These are phyloP conservation scores for Yamadazyma siamensis DNA, from an alignment of 1,139 yeast genomes.

Conservation along the genomic window DNA sequence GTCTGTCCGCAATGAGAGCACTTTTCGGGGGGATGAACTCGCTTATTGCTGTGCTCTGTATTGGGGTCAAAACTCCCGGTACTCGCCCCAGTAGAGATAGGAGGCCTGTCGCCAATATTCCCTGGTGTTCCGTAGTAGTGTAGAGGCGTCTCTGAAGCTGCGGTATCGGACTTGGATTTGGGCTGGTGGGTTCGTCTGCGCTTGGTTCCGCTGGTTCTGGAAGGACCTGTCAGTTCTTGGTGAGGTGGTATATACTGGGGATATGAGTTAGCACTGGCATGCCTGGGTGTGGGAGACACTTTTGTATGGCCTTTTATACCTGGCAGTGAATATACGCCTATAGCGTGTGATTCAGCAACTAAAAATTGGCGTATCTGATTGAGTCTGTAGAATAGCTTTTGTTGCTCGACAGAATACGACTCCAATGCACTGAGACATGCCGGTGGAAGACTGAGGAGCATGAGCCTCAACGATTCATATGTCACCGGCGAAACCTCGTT, in stretches of 20 bases:
- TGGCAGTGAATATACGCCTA: too few species aligned
- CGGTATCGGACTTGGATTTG: slow-evolving; percentile 1
- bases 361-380: too few species aligned
- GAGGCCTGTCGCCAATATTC: too few species aligned
- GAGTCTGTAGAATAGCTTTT: neutral
- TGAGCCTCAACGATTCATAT: neutral
- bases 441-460: slow-evolving; percentile 1
- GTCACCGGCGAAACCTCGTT: neutral
- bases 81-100: too few species aligned
- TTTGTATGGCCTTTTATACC: too few species aligned
- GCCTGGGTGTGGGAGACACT: neutral
- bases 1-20: slow-evolving; percentile 29
- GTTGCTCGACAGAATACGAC: neutral
- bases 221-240: neutral
- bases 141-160: too few species aligned
- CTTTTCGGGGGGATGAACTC: slow-evolving; percentile 3
- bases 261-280: neutral
- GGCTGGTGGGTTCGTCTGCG: neutral
- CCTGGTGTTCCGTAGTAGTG: too few species aligned
- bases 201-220: neutral
- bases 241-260: too few species aligned
- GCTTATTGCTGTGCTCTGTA: too few species aligned
- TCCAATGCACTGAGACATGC: neutral
- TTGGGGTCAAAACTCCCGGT: too few species aligned
- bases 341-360: neutral